Evolutionary conservation across 441 rosid genomes (phyloP).

Genomic region (Daphne laureola): DNA sequence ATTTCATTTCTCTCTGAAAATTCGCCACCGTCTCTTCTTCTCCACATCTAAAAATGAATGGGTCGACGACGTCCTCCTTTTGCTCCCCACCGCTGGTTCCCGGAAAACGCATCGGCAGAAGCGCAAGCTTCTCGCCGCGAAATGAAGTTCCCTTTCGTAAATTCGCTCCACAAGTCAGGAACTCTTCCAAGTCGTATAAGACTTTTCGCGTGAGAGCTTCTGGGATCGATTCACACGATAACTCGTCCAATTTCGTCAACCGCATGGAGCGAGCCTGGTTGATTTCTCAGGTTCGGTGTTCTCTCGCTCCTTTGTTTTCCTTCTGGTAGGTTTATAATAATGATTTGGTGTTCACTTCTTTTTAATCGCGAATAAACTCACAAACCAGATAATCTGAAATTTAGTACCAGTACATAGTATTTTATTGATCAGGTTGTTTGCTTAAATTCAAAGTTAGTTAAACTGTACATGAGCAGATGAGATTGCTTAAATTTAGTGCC

Average conservation of each 20-base stretch:
- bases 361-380: too few species aligned
- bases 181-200: conserved; percentile 8
- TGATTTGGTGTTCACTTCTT: too few species aligned
- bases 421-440: too few species aligned
- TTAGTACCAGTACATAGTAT: too few species aligned
- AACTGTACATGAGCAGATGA: too few species aligned
- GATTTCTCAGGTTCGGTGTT: conserved; percentile 64
- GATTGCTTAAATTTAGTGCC: too few species aligned
- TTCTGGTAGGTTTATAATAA: not conserved
- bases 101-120: conserved; percentile 13
- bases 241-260: conserved; percentile 62
- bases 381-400: too few species aligned
- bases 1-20: too few species aligned
- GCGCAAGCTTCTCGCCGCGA: conserved; percentile 14
- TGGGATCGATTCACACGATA: conserved; percentile 55
- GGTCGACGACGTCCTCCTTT: conserved; percentile 16
- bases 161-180: conserved; percentile 9
- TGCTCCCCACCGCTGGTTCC: conserved; percentile 23
- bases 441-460: too few species aligned
- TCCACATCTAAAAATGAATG: conserved; percentile 10
- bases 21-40: too few species aligned
- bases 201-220: conserved; percentile 41
- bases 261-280: conserved; percentile 84
- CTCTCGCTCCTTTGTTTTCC: not conserved
- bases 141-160: conserved; percentile 17